These are phyloP conservation scores for Przewalskia tangutica DNA, from an alignment of 257 asterid genomes.

Conservation along the genomic window DNA sequence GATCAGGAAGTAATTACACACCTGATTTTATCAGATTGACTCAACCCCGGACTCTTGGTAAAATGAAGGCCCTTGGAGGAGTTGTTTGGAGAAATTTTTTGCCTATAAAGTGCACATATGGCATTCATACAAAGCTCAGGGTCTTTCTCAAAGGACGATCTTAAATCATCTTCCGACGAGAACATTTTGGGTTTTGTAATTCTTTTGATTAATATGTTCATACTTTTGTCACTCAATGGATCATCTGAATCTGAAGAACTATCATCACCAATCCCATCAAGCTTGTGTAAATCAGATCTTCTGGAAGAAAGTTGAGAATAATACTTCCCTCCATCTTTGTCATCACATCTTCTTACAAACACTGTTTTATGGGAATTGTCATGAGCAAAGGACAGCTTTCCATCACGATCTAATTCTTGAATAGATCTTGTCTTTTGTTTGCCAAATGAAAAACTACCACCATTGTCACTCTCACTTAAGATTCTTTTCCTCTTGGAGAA, in stretches of 20 bases:
- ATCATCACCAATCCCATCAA: neutral
- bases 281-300: neutral
- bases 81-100: conserved; percentile 1
- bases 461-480: neutral
- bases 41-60: neutral
- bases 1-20: conserved; percentile 1
- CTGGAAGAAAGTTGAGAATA: conserved; percentile 3
- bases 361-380: neutral
- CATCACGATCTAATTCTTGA: neutral
- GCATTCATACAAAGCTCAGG: conserved; percentile 20
- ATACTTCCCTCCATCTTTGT: conserved; percentile 5
- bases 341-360: neutral
- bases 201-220: neutral
- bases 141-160: conserved; percentile 11
- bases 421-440: neutral
- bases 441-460: neutral
- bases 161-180: neutral
- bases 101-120: conserved; percentile 26
- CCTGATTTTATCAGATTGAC: conserved; percentile 11
- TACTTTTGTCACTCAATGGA: neutral
- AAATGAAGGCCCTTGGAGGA: neutral
- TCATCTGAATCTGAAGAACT: conserved; percentile 14
- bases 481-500: conserved; percentile 7
- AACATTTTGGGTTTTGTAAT: neutral
- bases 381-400: neutral